These are phyloP conservation scores for Stemphylium vesicarium DNA, from an alignment of 2,329 filamentous ascomycete species.

Conservation along the genomic window DNA sequence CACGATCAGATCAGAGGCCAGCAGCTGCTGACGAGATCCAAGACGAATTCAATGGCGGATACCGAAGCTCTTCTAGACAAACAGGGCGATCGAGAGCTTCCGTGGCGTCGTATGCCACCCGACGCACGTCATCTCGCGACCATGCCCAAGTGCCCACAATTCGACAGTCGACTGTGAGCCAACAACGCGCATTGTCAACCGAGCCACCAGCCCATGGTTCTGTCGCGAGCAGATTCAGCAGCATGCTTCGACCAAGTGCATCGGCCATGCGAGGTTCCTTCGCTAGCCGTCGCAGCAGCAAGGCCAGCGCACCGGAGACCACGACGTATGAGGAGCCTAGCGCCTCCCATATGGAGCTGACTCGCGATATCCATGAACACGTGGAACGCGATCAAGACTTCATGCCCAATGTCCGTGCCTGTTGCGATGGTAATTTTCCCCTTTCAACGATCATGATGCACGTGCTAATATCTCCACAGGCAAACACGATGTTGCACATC, in stretches of 20 bases:
- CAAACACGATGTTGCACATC: slow-evolving; percentile 59
- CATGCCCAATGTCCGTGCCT: slow-evolving; percentile 94
- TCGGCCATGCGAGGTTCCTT: slow-evolving; percentile 57
- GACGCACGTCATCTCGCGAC: slow-evolving; percentile 47
- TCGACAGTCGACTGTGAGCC: slow-evolving; percentile 53
- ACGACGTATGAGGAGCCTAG: slow-evolving; percentile 61
- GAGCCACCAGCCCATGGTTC: slow-evolving; percentile 48
- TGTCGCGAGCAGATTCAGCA: slow-evolving; percentile 53
- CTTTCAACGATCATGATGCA: slow-evolving; percentile 4
- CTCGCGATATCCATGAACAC: slow-evolving; percentile 74
- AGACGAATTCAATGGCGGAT: slow-evolving; percentile 77
- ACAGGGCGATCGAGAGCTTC: slow-evolving; percentile 64
- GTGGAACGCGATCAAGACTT: slow-evolving; percentile 78
- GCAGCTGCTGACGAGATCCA: slow-evolving; percentile 66
- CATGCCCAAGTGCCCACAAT: slow-evolving; percentile 50
- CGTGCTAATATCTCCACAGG: slow-evolving; percentile 38
- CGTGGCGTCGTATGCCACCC: slow-evolving; percentile 80
- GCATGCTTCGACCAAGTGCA: slow-evolving; percentile 52
- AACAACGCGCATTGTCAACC: slow-evolving; percentile 39
- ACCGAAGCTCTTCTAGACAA: slow-evolving; percentile 58
- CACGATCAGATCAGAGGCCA: slow-evolving; percentile 26
- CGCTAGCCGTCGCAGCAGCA: slow-evolving; percentile 53
- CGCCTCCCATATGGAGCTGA: slow-evolving; percentile 79
- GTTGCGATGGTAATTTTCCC: slow-evolving; percentile 83
- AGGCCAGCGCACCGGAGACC: slow-evolving; percentile 43